These are phyloP conservation scores for Cyclotella atomus DNA, from an alignment of 108 stramenopile species.

Conservation along the genomic window DNA sequence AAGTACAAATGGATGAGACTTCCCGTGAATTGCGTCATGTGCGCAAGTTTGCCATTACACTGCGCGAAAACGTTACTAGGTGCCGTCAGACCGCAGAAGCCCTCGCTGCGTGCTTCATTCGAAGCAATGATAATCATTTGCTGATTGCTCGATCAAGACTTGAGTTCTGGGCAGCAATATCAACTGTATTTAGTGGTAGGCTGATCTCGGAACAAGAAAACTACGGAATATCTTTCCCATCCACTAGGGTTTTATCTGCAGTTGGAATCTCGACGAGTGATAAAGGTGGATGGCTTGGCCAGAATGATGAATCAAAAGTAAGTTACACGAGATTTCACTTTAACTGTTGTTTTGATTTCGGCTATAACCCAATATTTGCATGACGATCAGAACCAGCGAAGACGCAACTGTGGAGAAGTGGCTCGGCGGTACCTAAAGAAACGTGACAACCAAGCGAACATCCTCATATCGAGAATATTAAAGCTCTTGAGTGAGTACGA, in stretches of 20 bases:
- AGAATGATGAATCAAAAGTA: slow-evolving; percentile 17
- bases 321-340: neutral
- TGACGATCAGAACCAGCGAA: slow-evolving; percentile 23
- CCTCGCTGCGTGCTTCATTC: slow-evolving; percentile 34
- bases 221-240: slow-evolving; percentile 21
- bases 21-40: slow-evolving; percentile 77
- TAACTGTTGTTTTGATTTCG: neutral
- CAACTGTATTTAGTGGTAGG: slow-evolving; percentile 54
- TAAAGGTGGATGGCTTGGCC: slow-evolving; percentile 57
- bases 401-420: slow-evolving; percentile 42
- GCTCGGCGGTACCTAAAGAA: slow-evolving; percentile 45
- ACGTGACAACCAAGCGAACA: slow-evolving; percentile 44
- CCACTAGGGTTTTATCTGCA: slow-evolving; percentile 40
- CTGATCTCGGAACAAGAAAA: slow-evolving; percentile 19
- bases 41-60: slow-evolving; percentile 72
- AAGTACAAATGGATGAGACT: slow-evolving; percentile 80
- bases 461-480: slow-evolving; percentile 41
- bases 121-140: slow-evolving; percentile 14
- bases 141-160: slow-evolving; percentile 44
- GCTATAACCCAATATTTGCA: no score
- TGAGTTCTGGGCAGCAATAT: slow-evolving; percentile 56
- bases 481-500: slow-evolving; percentile 71
- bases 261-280: slow-evolving; percentile 58
- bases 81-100: slow-evolving; percentile 70
- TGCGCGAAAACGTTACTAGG: slow-evolving; percentile 67